Evolutionary conservation across 495 filamentous ascomycete genomes (phyloP).

Genomic region (Tuber melanosporum): DNA sequence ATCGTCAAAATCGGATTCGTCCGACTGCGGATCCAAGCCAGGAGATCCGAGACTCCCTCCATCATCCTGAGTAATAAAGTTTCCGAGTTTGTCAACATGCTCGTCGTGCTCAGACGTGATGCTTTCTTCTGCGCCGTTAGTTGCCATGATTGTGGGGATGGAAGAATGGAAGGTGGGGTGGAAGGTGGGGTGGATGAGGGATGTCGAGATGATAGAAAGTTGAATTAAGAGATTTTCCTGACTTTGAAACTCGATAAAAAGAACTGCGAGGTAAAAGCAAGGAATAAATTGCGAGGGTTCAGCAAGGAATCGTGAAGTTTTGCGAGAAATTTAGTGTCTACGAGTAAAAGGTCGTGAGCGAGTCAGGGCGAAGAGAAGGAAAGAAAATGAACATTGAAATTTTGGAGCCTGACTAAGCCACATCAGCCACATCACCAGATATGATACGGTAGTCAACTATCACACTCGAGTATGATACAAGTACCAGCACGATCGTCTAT

Average conservation of each 20-base stretch:
- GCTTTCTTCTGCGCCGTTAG: conserved; percentile 51
- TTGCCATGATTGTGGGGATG: conserved; percentile 52
- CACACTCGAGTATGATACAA: no score
- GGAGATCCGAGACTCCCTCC: conserved; percentile 57
- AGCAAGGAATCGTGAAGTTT: background rate
- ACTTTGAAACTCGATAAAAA: background rate
- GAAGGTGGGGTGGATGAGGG: background rate
- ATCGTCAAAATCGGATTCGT: conserved; percentile 49
- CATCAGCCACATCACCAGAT: background rate
- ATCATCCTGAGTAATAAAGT: conserved; percentile 50
- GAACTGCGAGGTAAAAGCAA: background rate
- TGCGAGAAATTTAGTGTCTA: background rate
- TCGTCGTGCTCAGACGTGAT: conserved; percentile 43
- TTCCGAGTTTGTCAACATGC: conserved; percentile 14
- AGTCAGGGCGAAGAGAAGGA: background rate
- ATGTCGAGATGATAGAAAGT: background rate
- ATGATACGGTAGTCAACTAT: background rate
- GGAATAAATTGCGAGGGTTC: background rate
- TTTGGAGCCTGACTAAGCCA: background rate
- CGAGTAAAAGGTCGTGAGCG: background rate
- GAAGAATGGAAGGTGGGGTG: background rate
- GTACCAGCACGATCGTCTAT: background rate
- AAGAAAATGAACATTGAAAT: background rate
- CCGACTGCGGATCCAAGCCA: conserved; percentile 48
- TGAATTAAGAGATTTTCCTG: background rate